Percentiles rank a stretch among this genome's conserved stretches.
phyloP scores from a whole-genome alignment of 495 filamentous ascomycete genomes.

The Pyrenula aspistea region DNA sequence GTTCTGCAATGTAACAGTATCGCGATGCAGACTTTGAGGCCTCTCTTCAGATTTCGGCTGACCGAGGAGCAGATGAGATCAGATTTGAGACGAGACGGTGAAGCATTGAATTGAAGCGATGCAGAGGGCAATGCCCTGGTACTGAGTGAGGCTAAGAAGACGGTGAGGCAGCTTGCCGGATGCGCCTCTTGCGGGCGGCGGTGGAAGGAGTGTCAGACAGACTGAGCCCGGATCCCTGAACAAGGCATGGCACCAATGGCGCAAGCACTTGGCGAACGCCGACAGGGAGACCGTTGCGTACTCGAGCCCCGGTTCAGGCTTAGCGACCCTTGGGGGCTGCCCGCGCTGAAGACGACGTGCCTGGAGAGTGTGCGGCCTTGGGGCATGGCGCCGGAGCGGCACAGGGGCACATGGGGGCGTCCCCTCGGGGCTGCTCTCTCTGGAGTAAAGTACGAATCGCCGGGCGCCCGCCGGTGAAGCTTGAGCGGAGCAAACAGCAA shows the following conservation, averaged over 20 bases:
- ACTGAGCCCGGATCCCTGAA: neutral
- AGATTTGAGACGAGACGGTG: neutral
- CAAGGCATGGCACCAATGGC: neutral
- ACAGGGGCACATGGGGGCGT: neutral
- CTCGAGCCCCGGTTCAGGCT: neutral
- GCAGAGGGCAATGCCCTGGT: neutral
- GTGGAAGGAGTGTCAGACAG: neutral
- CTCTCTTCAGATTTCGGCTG: no score
- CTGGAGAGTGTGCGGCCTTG: neutral
- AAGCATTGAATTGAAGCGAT: no score
- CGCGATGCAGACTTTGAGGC: no score
- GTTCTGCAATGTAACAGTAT: no score
- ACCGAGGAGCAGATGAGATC: no score
- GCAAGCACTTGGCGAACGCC: neutral
- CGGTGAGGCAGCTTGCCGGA: neutral
- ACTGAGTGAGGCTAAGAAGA: neutral
- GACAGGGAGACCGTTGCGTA: neutral
- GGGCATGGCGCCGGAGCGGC: neutral
- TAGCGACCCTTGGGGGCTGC: no score
- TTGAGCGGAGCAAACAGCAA: no score
- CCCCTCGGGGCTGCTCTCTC: neutral
- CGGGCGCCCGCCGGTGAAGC: no score
- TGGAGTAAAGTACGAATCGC: neutral
- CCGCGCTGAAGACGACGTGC: no score
- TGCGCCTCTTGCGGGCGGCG: neutral